Evolutionary conservation across 441 rosid genomes (phyloP), one percentile per base, ranked within the genome.

Genomic region (Erodium chrysanthum): DNA sequence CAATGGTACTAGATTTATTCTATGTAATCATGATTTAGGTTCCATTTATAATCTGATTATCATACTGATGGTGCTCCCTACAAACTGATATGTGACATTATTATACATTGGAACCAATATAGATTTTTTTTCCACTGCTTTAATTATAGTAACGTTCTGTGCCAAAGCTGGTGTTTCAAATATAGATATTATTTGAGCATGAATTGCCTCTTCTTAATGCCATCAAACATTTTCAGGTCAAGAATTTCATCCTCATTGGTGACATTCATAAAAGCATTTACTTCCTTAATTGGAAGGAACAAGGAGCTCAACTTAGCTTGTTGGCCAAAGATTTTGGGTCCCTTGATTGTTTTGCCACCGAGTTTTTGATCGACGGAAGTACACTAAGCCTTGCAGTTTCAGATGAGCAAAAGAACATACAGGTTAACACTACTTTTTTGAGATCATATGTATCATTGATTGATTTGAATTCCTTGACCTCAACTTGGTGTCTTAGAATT

Each of bases 261-360:
- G 99, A 94, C 68, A 74, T 90, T 81, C 96, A 94, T 81, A 85
- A 88, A 83, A 91, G 99, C 79, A 87, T 91, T 75, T 88, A 89
- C 82, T 94, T 94, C 77, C 94, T 94, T 69, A 90, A 82, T 78
- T 94, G 99, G 99, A 94, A 90, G 79, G 99, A 94, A 81, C 92
- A 91, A 78, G 99, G 96, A 66, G 86, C 99, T 75, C 97, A 91
- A 74, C 96, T 94, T 70, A 88, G 68, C 80, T 83, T 91, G 79
- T 76, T 94, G 83, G 96, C 97, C 70, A 94, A 94, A 81, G 99
- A 94, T 82, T 94, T 89, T 64, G 96, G 96, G 66, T 87, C 94
- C 31, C 94, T 94, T 25, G 99, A 94, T 83, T 91, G 96, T 82
- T 79, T 85, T 58, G 96, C 99, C 65, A 87, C 99, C 1, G 99